A percentile compares a stretch with the other conserved stretches of the same genome.
phyloP scores from a whole-genome alignment of 2,329 filamentous ascomycete species.

The Fusarium globosum region DNA sequence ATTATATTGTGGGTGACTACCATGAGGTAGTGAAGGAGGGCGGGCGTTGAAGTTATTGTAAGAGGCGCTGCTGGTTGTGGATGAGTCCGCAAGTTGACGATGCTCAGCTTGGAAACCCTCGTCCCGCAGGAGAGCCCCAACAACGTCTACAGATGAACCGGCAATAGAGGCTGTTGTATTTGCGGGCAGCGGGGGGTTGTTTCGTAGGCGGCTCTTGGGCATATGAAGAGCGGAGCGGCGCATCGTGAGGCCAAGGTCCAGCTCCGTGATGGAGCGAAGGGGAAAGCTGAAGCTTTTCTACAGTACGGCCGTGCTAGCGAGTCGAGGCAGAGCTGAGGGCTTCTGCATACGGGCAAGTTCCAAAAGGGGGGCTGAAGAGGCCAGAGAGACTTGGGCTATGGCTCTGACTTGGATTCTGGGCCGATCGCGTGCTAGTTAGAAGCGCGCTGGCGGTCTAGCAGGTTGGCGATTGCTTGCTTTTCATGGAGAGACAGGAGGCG shows the following conservation, averaged over 20 bases:
- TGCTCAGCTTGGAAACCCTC: slow-evolving; percentile 36
- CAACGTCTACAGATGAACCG: slow-evolving; percentile 14
- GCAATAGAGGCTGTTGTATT: slow-evolving; percentile 5
- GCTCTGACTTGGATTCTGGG: slow-evolving; percentile 1
- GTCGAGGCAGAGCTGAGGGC: slow-evolving; percentile 8
- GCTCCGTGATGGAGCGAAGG: slow-evolving; percentile 8
- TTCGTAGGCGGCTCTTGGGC: slow-evolving; percentile 32
- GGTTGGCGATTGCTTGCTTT: slow-evolving; percentile 37
- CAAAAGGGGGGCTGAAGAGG: slow-evolving; percentile 20
- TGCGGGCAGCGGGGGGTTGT: slow-evolving; percentile 12
- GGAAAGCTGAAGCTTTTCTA: slow-evolving; percentile 34
- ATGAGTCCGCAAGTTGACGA: slow-evolving; percentile 9
- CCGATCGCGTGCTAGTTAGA: slow-evolving; percentile 33
- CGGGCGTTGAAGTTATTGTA: slow-evolving; percentile 4
- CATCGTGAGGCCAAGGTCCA: slow-evolving; percentile 39
- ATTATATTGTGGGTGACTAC: slow-evolving; percentile 7
- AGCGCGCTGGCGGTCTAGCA: slow-evolving; percentile 31
- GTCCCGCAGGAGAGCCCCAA: slow-evolving; percentile 31
- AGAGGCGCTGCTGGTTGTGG: slow-evolving; percentile 12
- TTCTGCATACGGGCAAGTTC: slow-evolving; percentile 41
- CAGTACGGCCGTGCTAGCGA: slow-evolving; percentile 23
- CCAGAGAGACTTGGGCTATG: not conserved
- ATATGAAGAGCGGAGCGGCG: slow-evolving; percentile 33
- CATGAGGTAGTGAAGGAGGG: slow-evolving; percentile 14
- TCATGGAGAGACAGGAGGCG: slow-evolving; percentile 37